Conservation (phyloP, 257 asterid genomes). For the Solanum sitiens region DNA sequence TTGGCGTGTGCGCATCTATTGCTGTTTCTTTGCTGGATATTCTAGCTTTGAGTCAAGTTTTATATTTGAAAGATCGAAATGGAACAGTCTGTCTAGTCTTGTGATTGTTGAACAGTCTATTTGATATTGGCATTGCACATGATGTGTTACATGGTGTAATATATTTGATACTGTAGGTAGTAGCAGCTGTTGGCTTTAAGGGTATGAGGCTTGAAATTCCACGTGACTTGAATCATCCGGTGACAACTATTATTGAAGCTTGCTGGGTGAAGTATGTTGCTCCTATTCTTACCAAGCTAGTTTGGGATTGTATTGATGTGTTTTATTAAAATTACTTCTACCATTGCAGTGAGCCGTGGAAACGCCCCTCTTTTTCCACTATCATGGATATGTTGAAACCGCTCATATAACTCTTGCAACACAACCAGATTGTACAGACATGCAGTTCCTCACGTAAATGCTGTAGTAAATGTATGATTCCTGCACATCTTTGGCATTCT, state of each 20-base stretch:
- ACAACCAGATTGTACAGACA: slow-evolving; percentile 35
- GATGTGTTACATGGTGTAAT: neutral
- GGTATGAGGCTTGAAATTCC: slow-evolving; percentile 50
- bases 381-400: slow-evolving; percentile 73
- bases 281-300: neutral
- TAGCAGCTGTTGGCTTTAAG: slow-evolving; percentile 90
- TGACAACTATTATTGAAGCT: slow-evolving; percentile 66
- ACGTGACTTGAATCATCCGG: slow-evolving; percentile 35
- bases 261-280: slow-evolving; percentile 71
- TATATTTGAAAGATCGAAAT: neutral
- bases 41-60: neutral
- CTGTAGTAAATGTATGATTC: neutral
- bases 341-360: slow-evolving; percentile 82
- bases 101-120: neutral
- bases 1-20: neutral
- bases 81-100: neutral
- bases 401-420: slow-evolving; percentile 42
- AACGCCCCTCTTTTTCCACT: slow-evolving; percentile 71
- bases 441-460: slow-evolving; percentile 30
- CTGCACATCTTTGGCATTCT: neutral
- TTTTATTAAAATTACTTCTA: neutral
- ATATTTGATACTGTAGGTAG: slow-evolving; percentile 45
- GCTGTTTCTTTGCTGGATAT: neutral
- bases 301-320: neutral
- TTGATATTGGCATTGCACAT: neutral